phyloP scores from a whole-genome alignment of 2,329 filamentous ascomycete genomes.

The Colletotrichum kahawae region DNA sequence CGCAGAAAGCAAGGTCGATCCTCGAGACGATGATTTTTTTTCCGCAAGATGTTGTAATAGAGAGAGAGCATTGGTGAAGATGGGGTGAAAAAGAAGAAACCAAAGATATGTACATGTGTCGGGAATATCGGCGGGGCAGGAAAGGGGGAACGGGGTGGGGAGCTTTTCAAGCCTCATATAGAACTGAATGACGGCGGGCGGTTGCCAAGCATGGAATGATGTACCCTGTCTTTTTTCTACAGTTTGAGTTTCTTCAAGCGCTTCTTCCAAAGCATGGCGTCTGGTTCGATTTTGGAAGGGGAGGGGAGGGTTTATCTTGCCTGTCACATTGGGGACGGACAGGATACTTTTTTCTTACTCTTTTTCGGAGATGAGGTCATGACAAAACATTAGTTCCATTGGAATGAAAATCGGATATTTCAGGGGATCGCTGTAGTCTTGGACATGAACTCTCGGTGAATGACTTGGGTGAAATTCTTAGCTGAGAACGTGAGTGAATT shows the following conservation, averaged over 20 bases:
- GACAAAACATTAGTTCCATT: slow-evolving; percentile 6
- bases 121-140: not conserved
- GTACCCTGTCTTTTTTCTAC: not conserved
- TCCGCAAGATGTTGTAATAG: not conserved
- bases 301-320: not conserved
- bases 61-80: not conserved
- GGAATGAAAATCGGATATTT: not conserved
- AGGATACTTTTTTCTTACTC: not conserved
- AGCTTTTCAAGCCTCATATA: not conserved
- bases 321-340: not conserved
- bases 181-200: not conserved
- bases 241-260: slow-evolving; percentile 5
- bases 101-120: not conserved
- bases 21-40: not conserved
- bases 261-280: slow-evolving; percentile 20
- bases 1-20: slow-evolving; percentile 37
- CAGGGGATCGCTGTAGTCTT: not conserved
- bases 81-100: not conserved
- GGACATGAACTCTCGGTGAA: not conserved
- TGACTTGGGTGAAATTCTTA: not conserved
- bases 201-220: not conserved
- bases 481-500: fast-evolving
- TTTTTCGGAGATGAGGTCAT: not conserved
- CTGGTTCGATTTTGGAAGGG: not conserved
- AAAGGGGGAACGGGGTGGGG: not conserved